Base-by-base conservation (phyloP, 345 rosid genomes). In the Salix arbutifolia region DNA sequence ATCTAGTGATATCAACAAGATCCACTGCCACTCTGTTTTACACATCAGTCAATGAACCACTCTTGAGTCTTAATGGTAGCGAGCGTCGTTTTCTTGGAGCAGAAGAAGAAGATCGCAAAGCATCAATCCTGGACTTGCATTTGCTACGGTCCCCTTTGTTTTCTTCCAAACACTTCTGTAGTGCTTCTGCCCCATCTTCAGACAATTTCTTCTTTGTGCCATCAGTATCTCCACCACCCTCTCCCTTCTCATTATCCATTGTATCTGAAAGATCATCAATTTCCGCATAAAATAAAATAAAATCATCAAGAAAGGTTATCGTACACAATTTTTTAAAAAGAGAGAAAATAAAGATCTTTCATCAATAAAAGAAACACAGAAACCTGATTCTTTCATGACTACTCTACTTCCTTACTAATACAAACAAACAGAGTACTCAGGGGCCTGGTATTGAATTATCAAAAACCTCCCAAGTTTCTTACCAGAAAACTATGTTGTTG, bases 111-210 rank as follows among this genome's bases (percentile, higher is more conserved):
- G 80, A 86, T 40, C 17, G 44, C 46, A 82, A 79, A 56, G 86
- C 83, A 74, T 79, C 83, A 46, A 85, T 11, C 80, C 75, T 84
- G 23, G 83, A 72, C 75, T 85, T 81, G 86, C 90, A 85, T 66
- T 79, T 85, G 71, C 58, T 64, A 35, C 58, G 69, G 58, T 87
- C 88, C 7, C 79, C 82, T 61, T 84, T 74, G 74, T 78, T 83
- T 65, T 82, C 82, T 58, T 84, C 83, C 82, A 85, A 78, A 72
- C 87, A 85, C 65, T 81, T 83, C 71, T 75, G 80, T 18, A 81
- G 65, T 61, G 72, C 85, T 73, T 76, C 77, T 8, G 76, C 72
- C 70, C 70, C 77, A 60, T 28, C 73, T 53, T 64, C 50, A 56
- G 86, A 35, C 50, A 60, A 30, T 52, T 26, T 62, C 84, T 74